Evolutionary conservation across 208 protist species (phyloP), one percentile per base, ranked within the genome.

Genomic region (Crithidia acanthocephali): DNA sequence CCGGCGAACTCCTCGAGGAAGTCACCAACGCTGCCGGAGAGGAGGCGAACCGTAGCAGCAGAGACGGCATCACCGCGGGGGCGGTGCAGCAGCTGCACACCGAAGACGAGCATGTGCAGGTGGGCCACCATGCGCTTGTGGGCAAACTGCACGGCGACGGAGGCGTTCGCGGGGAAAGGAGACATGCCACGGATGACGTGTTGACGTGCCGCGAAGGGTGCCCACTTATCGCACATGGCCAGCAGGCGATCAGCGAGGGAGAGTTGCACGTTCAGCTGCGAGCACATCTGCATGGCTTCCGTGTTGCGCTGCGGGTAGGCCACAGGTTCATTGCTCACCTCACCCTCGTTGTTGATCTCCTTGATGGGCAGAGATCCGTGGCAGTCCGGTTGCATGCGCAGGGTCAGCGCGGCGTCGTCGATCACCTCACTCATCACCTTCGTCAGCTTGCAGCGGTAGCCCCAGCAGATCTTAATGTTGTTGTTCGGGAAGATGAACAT

Each of bases 401-500:
- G 42, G n/a, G 77, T 74, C n/a, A 60, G 25, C 52, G 72, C 70
- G 15, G 61, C 77, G 42, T 83, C 65, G 51, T 83, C 77, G 44
- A 83, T 42, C n/a, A 76, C 33, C 40, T 83, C 77, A 30, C 71
- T 78, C 18, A 83, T 70, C 45, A 72, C 57, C 44, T 73, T 72
- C 2, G 51, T 33, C n/a, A 78, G 44, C 57, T 83, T 83, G 28
- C 42, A 48, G 16, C 71, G 77, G 48, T 78, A 74, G 60, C 68
- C 68, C 63, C 79, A 81, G 51, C 83, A 68, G 42, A 90, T 77
- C 67, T 85, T 84, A 63, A 86, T 83, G 15, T 76, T 63, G 67
- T 84, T 83, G 52, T 80, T 76, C 16, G 81, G 85, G 60, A 90
- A 90, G 60, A 90, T 72, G 51, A 90, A 70, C 33, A 84, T 79